These are phyloP conservation scores for Pseudogymnoascus sp. DNA, from an alignment of 2,329 filamentous ascomycete species.

Conservation along the genomic window DNA sequence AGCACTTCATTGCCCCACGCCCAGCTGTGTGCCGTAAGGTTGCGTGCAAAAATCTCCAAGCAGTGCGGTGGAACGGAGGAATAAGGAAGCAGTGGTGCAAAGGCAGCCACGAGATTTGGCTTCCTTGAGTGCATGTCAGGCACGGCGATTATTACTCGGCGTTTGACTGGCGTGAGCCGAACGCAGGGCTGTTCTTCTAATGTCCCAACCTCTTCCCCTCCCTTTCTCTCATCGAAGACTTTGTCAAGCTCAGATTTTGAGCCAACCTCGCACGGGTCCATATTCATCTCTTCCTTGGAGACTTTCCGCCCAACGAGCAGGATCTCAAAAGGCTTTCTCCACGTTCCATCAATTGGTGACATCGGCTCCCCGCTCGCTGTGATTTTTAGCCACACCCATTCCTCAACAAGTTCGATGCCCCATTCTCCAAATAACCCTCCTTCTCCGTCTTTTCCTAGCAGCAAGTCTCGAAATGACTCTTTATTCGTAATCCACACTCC, in stretches of 20 bases:
- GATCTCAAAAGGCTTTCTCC: slow-evolving; percentile 72
- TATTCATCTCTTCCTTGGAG: slow-evolving; percentile 10
- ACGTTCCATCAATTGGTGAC: slow-evolving; percentile 49
- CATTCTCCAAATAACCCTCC: slow-evolving; percentile 57
- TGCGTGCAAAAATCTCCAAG: slow-evolving; percentile 71
- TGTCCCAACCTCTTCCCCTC: background rate
- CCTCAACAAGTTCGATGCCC: slow-evolving; percentile 57
- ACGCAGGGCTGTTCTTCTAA: slow-evolving; percentile 26
- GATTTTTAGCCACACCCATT: slow-evolving; percentile 77
- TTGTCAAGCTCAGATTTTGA: background rate
- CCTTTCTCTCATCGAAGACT: background rate
- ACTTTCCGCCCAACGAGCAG: slow-evolving; percentile 50
- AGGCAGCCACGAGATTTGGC: slow-evolving; percentile 58
- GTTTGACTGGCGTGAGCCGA: slow-evolving; percentile 27
- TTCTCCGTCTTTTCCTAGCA: slow-evolving; percentile 40
- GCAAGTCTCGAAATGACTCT: slow-evolving; percentile 42
- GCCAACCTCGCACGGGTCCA: background rate
- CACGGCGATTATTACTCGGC: slow-evolving; percentile 59
- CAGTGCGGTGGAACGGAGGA: slow-evolving; percentile 40
- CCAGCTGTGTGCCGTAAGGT: slow-evolving; percentile 70
- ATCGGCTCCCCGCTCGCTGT: slow-evolving; percentile 59
- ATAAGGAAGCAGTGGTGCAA: slow-evolving; percentile 46
- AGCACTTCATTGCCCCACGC: slow-evolving; percentile 70
- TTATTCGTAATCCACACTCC: slow-evolving; percentile 77
- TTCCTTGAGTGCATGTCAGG: slow-evolving; percentile 75